Evolutionary conservation across 495 filamentous ascomycete genomes (phyloP), one percentile per base, ranked within the genome.

Genomic region (Podospora anserina): DNA sequence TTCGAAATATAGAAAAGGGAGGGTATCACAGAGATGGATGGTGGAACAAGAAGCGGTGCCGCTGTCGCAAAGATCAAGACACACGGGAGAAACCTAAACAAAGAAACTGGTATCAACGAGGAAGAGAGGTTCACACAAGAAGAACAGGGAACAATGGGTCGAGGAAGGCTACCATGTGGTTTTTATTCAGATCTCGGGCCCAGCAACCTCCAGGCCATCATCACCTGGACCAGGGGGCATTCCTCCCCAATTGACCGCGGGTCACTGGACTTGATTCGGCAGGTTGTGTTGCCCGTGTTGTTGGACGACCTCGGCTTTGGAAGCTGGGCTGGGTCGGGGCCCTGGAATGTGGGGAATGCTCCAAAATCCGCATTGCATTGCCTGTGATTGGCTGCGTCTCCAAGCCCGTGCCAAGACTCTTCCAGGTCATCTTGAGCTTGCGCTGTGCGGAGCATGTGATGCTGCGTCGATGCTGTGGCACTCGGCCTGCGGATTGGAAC

Each of bases 241-340:
- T 58, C 55, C 55, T 49, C 39, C 39, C 39, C 39, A 49, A 16
- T 49, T 26, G 55, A 58, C 55, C 55, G 55, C 55, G 55, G n/a
- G 18, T 26, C 55, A 49, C 39, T 49, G 44, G 62, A 30, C 63
- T 68, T 60, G 66, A 59, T 68, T 71, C 63, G 69, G 65, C 69
- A 32, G 30, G 30, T 49, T 23, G 20, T 15, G 39, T 49, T 0
- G 39, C 65, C 49, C 28, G 13, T 28, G 58, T 23, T 26, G 27
- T 32, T 49, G 30, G 68, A 54, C 44, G 59, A 68, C 70, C 70
- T 72, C 72, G 72, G 72, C 68, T 74, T 65, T 59, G 64, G 70
- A 61, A 64, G 19, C 70, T 65, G 68, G 70, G 68, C 61, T 58
- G 54, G 26, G 61, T 58, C 65, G 55, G 55, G n/a, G 55, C 18